Conservation (phyloP, 352 stramenopile genomes). For the Phytopythium kandeliae region DNA sequence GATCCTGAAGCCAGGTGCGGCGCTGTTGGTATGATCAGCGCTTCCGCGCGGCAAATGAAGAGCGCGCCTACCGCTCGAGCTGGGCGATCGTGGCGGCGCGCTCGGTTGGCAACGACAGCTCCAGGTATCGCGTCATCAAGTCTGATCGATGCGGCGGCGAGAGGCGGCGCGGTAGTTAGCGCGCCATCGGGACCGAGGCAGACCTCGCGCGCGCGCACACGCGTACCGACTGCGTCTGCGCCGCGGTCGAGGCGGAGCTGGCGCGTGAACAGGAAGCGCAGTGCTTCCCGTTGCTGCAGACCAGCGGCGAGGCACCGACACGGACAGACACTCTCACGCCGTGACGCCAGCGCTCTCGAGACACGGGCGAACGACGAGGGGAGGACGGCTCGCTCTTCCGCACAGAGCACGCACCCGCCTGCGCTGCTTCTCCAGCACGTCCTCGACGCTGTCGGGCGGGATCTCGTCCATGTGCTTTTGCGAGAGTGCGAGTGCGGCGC, state of each 20-base stretch:
- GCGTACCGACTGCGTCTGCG: slow-evolving; percentile 27
- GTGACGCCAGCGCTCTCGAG: too few relatives aligned
- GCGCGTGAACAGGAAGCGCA: slow-evolving; percentile 41
- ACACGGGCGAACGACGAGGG: too few relatives aligned
- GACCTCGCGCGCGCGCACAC: too few relatives aligned
- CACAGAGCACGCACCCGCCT: slow-evolving; percentile 22
- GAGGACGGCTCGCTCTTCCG: too few relatives aligned
- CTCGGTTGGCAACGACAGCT: slow-evolving; percentile 18
- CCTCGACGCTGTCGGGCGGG: slow-evolving; percentile 17
- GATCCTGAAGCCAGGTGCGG: slow-evolving; percentile 14
- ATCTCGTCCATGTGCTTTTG: slow-evolving; percentile 26
- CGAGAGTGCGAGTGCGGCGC: slow-evolving; percentile 26
- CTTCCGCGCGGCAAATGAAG: too few relatives aligned
- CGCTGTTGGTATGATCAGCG: background rate
- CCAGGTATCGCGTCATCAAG: slow-evolving; percentile 27
- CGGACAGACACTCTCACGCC: too few relatives aligned
- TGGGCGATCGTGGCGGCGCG: slow-evolving; percentile 23
- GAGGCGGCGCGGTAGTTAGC: too few relatives aligned
- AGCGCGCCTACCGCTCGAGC: slow-evolving; percentile 29
- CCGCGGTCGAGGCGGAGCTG: slow-evolving; percentile 28
- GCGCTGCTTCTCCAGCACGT: slow-evolving; percentile 32
- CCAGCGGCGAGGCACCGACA: background rate
- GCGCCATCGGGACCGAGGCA: too few relatives aligned
- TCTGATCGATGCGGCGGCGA: slow-evolving; percentile 8
- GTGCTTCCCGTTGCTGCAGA: slow-evolving; percentile 22